These are phyloP conservation scores for Komagataella ulmi DNA, from an alignment of 805 yeast genomes.

Conservation along the genomic window DNA sequence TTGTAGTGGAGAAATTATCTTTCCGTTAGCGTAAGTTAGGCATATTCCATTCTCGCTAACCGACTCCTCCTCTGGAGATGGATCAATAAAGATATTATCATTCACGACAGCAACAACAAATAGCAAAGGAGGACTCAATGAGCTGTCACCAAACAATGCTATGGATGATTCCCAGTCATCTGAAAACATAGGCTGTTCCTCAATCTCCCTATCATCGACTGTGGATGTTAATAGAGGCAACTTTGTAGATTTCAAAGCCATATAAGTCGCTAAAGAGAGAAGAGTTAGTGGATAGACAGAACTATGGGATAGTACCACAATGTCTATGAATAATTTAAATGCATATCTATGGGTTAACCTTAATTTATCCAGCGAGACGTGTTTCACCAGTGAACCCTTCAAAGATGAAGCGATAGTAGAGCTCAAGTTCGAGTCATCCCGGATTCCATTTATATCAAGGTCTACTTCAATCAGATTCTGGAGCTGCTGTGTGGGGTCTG, in stretches of 20 bases:
- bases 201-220: slow-evolving; percentile 52
- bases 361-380: slow-evolving; percentile 39
- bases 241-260: slow-evolving; percentile 69
- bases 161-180: slow-evolving; percentile 69
- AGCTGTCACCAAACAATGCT: slow-evolving; percentile 25
- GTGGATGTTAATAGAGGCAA: slow-evolving; percentile 64
- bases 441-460: slow-evolving; percentile 65
- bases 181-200: slow-evolving; percentile 82
- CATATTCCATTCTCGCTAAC: slow-evolving; percentile 78
- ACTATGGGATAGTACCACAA: slow-evolving; percentile 58
- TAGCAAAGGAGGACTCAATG: slow-evolving; percentile 49
- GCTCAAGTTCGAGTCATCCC: slow-evolving; percentile 68
- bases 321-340: slow-evolving; percentile 68
- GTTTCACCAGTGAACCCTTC: slow-evolving; percentile 34
- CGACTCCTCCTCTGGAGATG: slow-evolving; percentile 78
- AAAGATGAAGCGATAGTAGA: slow-evolving; percentile 50
- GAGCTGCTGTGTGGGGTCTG: slow-evolving; percentile 15
- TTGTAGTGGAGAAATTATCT: slow-evolving; percentile 59
- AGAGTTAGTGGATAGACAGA: slow-evolving; percentile 30
- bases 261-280: slow-evolving; percentile 65
- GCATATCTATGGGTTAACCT: slow-evolving; percentile 62
- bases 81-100: slow-evolving; percentile 59
- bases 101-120: slow-evolving; percentile 72
- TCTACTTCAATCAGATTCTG: slow-evolving; percentile 55
- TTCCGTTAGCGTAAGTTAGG: slow-evolving; percentile 56